Evolutionary conservation across 257 asterid species (phyloP).

Genomic region (Solanum ossicruentum): DNA sequence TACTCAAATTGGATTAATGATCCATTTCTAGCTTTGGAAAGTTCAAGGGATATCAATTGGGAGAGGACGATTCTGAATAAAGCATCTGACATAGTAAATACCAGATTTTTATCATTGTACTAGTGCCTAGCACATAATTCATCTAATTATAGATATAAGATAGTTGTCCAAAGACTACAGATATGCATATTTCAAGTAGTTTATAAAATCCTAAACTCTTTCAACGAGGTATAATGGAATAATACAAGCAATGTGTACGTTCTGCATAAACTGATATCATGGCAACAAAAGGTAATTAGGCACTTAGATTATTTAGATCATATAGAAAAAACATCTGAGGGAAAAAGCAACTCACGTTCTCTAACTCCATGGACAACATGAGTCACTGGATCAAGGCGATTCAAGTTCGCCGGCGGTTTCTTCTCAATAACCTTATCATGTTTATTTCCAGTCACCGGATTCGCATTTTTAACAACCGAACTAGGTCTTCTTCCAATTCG

Average conservation of each 20-base stretch:
- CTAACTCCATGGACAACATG: conserved; percentile 59
- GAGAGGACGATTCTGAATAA: not conserved
- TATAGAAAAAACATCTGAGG: not conserved
- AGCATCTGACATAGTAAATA: not conserved
- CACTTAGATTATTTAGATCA: not conserved
- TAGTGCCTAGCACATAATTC: not conserved
- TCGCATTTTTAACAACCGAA: conserved; percentile 10
- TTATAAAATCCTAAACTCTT: not conserved
- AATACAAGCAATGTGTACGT: not conserved
- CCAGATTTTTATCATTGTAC: not conserved
- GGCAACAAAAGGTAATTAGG: not conserved
- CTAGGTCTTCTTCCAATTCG: conserved; percentile 29
- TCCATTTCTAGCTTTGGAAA: not conserved
- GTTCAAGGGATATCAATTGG: not conserved
- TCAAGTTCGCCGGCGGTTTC: conserved; percentile 40
- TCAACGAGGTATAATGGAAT: not conserved
- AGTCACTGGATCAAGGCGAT: conserved; percentile 61
- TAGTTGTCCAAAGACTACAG: not conserved
- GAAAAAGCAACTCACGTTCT: conserved; percentile 42
- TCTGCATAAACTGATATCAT: not conserved
- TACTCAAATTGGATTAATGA: not conserved
- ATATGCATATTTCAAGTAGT: not conserved
- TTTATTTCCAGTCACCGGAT: conserved; percentile 9
- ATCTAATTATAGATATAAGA: not conserved
- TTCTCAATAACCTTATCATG: not conserved